Conservation (phyloP, 805 yeast genomes). For the Cyberlindnera japonica region DNA sequence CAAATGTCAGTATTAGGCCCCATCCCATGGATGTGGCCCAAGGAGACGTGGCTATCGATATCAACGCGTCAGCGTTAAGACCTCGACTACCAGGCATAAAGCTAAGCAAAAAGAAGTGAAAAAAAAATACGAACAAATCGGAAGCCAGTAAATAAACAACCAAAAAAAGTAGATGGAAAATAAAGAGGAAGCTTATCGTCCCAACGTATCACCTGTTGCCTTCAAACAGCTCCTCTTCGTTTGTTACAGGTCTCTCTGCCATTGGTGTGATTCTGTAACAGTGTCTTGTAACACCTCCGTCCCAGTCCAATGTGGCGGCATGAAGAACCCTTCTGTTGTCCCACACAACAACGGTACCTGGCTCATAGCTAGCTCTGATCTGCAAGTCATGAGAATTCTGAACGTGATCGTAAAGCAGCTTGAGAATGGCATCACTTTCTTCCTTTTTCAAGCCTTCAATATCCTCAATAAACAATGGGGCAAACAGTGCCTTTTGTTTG, state of each 20-base stretch:
- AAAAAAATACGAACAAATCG: too few relatives aligned
- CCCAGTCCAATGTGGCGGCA: conserved; percentile 71
- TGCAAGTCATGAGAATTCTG: conserved; percentile 56
- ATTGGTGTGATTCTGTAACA: conserved; percentile 70
- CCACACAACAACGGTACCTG: conserved; percentile 70
- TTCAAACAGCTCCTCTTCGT: conserved; percentile 36
- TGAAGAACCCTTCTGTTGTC: conserved; percentile 73
- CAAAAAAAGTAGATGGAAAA: too few relatives aligned
- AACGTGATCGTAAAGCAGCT: conserved; percentile 52
- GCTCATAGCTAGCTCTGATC: conserved; percentile 68
- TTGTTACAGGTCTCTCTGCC: conserved; percentile 66
- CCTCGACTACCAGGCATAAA: too few relatives aligned
- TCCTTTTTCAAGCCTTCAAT: conserved; percentile 71
- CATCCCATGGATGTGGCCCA: too few relatives aligned
- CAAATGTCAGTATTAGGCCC: too few relatives aligned
- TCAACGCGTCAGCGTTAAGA: too few relatives aligned
- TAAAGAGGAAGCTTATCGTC: too few relatives aligned
- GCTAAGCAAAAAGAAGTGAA: too few relatives aligned
- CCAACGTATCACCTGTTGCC: conserved; percentile 20
- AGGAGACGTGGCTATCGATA: too few relatives aligned
- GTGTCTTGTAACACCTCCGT: conserved; percentile 61
- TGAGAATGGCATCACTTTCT: conserved; percentile 60
- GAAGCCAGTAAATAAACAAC: too few relatives aligned
- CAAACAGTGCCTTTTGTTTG: conserved; percentile 52
- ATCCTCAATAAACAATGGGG: conserved; percentile 60